These are phyloP conservation scores for Podila verticillata DNA, from an alignment of 192 early-diverging fungal genomes.

Conservation along the genomic window DNA sequence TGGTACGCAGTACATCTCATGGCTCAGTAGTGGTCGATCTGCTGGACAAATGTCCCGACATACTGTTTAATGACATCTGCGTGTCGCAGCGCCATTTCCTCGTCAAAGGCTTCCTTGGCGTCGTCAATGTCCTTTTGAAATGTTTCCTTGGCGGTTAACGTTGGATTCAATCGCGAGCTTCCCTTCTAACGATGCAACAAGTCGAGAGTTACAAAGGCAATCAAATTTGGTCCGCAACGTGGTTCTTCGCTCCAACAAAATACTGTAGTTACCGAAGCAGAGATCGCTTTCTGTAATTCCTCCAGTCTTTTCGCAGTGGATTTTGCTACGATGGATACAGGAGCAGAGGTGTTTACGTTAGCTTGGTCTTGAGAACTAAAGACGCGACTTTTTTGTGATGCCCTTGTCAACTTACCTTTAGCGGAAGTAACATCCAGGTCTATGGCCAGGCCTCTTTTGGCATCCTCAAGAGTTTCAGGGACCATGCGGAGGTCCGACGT, in stretches of 20 bases:
- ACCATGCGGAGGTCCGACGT: background rate
- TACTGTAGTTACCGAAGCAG: background rate
- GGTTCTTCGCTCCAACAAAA: no score
- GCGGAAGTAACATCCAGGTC: background rate
- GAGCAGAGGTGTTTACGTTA: background rate
- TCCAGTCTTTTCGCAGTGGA: slow-evolving; percentile 13
- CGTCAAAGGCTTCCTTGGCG: slow-evolving; percentile 44
- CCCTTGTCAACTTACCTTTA: background rate
- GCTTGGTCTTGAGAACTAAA: no score
- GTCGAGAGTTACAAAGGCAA: background rate
- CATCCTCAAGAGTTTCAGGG: background rate
- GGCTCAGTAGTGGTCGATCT: slow-evolving; percentile 24
- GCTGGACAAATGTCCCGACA: slow-evolving; percentile 35
- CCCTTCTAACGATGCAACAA: background rate
- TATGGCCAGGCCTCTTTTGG: background rate
- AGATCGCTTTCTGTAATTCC: slow-evolving; percentile 12
- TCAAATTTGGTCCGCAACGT: background rate
- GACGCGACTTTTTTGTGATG: no score
- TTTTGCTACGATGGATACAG: slow-evolving; percentile 1
- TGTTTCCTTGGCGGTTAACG: slow-evolving; percentile 22
- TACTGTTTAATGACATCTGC: slow-evolving; percentile 46
- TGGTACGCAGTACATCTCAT: no score
- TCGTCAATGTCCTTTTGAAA: slow-evolving; percentile 38
- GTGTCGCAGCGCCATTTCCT: slow-evolving; percentile 48
- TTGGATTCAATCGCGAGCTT: slow-evolving; percentile 6